These are phyloP conservation scores for Hemisphaericaspora lyxosophila DNA, from an alignment of 1,139 yeast species.

Conservation along the genomic window DNA sequence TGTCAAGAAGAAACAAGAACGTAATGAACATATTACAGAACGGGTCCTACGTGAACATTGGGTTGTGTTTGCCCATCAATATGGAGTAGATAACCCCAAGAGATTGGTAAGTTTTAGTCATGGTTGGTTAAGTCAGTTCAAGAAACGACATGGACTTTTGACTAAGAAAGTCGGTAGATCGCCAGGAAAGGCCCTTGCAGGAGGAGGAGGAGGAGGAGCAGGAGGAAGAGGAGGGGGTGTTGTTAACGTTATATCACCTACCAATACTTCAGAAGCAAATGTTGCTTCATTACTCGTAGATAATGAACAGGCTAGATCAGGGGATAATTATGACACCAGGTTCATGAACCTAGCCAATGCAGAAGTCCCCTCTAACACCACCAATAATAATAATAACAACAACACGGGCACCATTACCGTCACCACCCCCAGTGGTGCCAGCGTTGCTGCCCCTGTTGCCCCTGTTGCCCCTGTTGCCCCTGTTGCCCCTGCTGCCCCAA, in stretches of 20 bases:
- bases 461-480: no score
- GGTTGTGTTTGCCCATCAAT: constrained; percentile 54
- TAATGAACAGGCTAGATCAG: constrained; percentile 7
- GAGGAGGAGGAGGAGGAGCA: no score
- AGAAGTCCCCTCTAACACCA: constrained; percentile 10
- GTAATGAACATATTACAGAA: constrained; percentile 51
- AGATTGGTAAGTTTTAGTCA: constrained; percentile 54
- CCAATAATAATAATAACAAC: no score
- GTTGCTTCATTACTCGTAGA: constrained; percentile 1
- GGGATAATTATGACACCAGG: background rate
- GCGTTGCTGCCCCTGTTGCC: no score
- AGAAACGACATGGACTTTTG: constrained; percentile 55
- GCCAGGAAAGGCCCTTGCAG: background rate
- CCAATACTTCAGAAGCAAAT: constrained; percentile 1
- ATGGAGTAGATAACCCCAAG: constrained; percentile 61
- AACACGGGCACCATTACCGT: no score
- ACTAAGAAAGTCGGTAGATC: constrained; percentile 29
- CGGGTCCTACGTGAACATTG: constrained; percentile 57
- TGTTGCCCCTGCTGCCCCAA: no score
- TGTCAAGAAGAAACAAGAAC: constrained; percentile 45
- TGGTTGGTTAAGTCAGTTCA: constrained; percentile 63
- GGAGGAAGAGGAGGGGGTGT: no score
- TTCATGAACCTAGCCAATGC: background rate
- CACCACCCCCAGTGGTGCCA: no score
- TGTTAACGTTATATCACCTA: constrained; percentile 1